phyloP scores from a whole-genome alignment of 768 basidiomycete species.

The Leccinum obscurum region DNA sequence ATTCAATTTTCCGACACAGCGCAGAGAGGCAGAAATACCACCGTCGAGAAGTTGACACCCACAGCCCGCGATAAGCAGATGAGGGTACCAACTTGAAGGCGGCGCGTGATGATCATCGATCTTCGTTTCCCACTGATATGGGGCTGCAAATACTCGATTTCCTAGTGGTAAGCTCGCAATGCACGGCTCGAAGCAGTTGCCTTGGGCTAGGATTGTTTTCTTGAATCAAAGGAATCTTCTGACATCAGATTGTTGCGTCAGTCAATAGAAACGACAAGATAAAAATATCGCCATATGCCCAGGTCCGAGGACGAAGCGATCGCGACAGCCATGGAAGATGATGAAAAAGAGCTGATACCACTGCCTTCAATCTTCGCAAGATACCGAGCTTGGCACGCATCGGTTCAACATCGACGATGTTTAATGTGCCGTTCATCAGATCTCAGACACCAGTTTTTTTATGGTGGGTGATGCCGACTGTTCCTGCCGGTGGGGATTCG shows the following conservation, averaged over 20 bases:
- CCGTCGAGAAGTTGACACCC: background rate
- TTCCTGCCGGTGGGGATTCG: conserved; percentile 81
- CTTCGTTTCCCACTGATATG: background rate
- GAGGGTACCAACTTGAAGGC: background rate
- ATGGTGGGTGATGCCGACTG: conserved; percentile 31
- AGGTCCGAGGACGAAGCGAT: background rate
- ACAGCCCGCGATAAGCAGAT: background rate
- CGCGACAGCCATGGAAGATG: background rate
- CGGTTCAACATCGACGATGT: no score
- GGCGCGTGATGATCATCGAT: background rate
- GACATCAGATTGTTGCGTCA: background rate
- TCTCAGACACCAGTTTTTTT: background rate
- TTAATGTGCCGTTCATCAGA: background rate
- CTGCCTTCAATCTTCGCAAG: no score
- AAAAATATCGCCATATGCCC: background rate
- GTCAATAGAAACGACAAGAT: background rate
- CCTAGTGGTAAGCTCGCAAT: background rate
- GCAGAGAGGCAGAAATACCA: background rate
- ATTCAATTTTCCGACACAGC: background rate
- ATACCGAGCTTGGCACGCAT: no score
- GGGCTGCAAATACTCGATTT: background rate
- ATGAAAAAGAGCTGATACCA: background rate
- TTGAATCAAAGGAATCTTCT: background rate
- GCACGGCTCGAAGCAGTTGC: background rate
- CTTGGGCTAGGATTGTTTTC: background rate